Evolutionary conservation across 148 eudicot species (phyloP).

Genomic region (Rhododendron kiyosumense): DNA sequence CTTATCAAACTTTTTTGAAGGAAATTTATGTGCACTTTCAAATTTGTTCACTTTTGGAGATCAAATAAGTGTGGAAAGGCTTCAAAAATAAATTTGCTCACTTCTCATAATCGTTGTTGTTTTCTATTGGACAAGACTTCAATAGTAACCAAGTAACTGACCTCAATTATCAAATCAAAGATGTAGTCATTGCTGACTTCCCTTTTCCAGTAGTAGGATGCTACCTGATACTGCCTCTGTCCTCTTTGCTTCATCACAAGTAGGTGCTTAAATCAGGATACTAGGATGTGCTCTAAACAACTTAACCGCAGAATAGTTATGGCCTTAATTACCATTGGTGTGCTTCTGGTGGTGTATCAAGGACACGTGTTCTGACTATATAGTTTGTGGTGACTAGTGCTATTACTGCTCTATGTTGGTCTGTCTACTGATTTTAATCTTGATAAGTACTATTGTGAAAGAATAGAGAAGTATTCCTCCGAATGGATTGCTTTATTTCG

Average conservation of each 20-base stretch:
- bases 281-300: background rate
- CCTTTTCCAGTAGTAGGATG: background rate
- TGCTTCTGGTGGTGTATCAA: background rate
- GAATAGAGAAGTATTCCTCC: background rate
- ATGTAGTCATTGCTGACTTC: background rate
- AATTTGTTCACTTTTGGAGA: too few relatives aligned
- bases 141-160: background rate
- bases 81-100: background rate
- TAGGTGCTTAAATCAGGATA: background rate
- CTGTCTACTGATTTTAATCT: background rate
- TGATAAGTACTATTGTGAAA: too few relatives aligned
- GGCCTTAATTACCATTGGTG: background rate
- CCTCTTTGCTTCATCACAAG: background rate
- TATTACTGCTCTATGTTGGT: background rate
- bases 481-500: background rate
- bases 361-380: background rate
- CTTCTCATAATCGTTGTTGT: background rate
- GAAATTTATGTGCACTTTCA: too few relatives aligned
- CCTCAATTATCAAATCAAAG: background rate
- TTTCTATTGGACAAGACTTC: background rate
- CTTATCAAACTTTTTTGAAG: too few relatives aligned
- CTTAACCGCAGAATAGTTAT: background rate
- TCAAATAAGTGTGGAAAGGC: background rate
- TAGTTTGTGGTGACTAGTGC: background rate
- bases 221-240: background rate